Evolutionary conservation across 2,329 filamentous ascomycete species (phyloP).

Genomic region (Teratosphaeria zuluensis): DNA sequence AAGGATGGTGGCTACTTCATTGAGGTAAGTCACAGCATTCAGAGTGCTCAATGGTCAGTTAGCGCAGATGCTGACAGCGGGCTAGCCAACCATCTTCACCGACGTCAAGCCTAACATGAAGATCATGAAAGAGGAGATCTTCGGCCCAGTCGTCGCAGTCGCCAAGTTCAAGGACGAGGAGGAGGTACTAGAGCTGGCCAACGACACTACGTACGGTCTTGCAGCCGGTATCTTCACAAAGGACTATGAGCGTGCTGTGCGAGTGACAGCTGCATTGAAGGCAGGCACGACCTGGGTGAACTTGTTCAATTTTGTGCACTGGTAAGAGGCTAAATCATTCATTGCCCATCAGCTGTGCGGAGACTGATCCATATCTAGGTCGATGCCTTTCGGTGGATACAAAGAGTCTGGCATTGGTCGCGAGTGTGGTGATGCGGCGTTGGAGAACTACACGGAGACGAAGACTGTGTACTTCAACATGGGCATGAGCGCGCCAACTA

Average conservation of each 20-base stretch:
- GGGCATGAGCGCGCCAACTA: constrained; percentile 6
- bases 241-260: constrained; percentile 43
- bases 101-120: constrained; percentile 15
- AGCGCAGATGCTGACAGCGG: not conserved
- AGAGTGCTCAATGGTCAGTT: no score
- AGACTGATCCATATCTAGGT: constrained; percentile 6
- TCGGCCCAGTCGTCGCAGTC: constrained; percentile 28
- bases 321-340: constrained; percentile 8
- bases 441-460: constrained; percentile 19
- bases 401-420: constrained; percentile 43
- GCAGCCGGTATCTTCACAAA: constrained; percentile 59
- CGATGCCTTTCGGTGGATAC: constrained; percentile 40
- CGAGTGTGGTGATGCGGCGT: constrained; percentile 31
- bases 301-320: constrained; percentile 12
- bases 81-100: not conserved
- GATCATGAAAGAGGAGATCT: constrained; percentile 25
- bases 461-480: constrained; percentile 30
- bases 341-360: not conserved
- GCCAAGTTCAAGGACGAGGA: constrained; percentile 26
- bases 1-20: not conserved
- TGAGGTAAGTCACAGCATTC: not conserved
- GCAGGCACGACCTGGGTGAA: constrained; percentile 49
- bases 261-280: constrained; percentile 39
- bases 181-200: constrained; percentile 23
- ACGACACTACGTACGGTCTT: constrained; percentile 67